Base-by-base conservation (phyloP, 371 early-diverging fungal genomes). In the Lichtheimia ornata region DNA sequence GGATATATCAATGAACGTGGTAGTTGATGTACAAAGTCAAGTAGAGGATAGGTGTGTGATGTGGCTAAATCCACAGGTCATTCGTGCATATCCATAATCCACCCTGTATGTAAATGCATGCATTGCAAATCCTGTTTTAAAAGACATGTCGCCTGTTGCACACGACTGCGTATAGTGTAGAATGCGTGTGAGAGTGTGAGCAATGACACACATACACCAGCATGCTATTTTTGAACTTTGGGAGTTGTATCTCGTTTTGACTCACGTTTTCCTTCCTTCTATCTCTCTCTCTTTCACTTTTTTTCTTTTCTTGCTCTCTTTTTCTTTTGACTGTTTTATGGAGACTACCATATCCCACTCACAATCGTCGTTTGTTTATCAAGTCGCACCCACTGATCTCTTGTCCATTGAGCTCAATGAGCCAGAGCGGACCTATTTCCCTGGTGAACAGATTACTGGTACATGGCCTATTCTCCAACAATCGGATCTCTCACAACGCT, bases 381-480 rank as follows among this genome's bases (percentile, higher is more conserved):
- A 59, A 41, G 60, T 59, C 25, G 44, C 40, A 51, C 42, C 50
- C 11, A 52, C 50, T 13, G 52, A 59, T 41, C 65, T 56, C 43
- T 35, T 62, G 18, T 58, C 53, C 7, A 68, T 65, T 44, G 42
- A 60, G 2, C 55, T 68, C 6, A 54, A 61, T 20, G 47, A 54
- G 47, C 47, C 66, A 6, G 49, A 49, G 30, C 53, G 66, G 12
- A 57, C 58, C 12, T 68, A 61, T 44, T 53, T 65, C 18, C 68
- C 68, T 17, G 68, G 68, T 30, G 65, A 68, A 53, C 40, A 44
- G 22, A 56, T 68, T 40, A 35, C 44, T 43, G 68, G 66, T 65
- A 43, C 4, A 13, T 5, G 15, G 0, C 3, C 11, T 35, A 35
- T 28, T 35, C 4, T 11, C 11, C 35, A 35, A 35, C 28, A 35